phyloP scores from a whole-genome alignment of 768 basidiomycete genomes.

The Tylopilus plumbeoviolaceoides region DNA sequence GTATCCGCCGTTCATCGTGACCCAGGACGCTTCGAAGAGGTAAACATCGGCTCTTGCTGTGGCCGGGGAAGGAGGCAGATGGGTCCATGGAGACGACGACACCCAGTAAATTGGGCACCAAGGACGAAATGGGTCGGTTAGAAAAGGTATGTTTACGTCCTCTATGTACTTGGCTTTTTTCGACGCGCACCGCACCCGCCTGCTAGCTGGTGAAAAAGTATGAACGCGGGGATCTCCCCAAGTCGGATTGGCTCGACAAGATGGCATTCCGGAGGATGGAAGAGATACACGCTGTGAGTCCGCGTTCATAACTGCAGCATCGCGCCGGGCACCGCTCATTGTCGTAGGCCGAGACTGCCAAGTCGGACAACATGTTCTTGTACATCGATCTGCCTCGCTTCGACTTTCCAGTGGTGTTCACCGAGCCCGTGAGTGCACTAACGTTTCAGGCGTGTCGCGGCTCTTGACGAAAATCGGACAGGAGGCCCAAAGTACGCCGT shows the following conservation, averaged over 20 bases:
- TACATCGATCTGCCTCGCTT: constrained; percentile 96
- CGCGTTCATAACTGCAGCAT: not conserved
- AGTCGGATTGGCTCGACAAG: constrained; percentile 95
- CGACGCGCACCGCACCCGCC: not conserved
- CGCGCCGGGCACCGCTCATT: not conserved
- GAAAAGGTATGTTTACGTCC: constrained; percentile 62
- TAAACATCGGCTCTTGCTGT: constrained; percentile 83
- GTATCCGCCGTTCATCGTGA: not conserved
- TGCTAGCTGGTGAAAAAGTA: constrained; percentile 87
- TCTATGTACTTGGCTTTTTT: not conserved
- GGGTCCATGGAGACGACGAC: constrained; percentile 77
- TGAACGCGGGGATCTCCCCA: constrained; percentile 87
- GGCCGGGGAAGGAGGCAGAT: constrained; percentile 83
- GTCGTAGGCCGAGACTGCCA: constrained; percentile 79
- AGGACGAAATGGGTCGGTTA: constrained; percentile 93
- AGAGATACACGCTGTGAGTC: constrained; percentile 81
- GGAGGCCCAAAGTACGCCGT: constrained; percentile 40
- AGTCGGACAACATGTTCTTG: constrained; percentile 90
- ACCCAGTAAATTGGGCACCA: constrained; percentile 75
- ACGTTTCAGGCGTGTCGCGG: not conserved
- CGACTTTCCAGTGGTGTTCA: constrained; percentile 95
- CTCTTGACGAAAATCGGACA: constrained; percentile 15
- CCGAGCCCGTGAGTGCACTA: constrained; percentile 64
- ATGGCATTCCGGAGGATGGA: constrained; percentile 94
- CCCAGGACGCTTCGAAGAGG: constrained; percentile 83